These are phyloP conservation scores for Aureobasidium sp. DNA, from an alignment of 2,329 filamentous ascomycete species.

Conservation along the genomic window DNA sequence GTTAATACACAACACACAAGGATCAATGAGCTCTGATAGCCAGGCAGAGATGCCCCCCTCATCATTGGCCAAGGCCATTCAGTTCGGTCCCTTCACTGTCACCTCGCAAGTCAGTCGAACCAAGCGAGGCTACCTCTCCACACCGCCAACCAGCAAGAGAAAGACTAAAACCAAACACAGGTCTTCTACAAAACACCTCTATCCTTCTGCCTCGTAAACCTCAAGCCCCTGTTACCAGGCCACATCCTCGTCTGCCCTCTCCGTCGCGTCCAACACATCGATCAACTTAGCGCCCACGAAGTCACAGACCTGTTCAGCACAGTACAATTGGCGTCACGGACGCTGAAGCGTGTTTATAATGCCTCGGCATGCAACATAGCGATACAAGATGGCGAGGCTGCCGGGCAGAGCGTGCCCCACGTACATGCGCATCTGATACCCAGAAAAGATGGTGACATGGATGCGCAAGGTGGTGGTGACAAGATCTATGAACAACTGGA, in stretches of 20 bases:
- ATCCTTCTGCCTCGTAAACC: conserved; percentile 86
- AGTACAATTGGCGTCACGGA: conserved; percentile 72
- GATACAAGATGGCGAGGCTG: conserved; percentile 84
- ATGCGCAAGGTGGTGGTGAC: conserved; percentile 56
- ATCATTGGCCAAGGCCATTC: conserved; percentile 38
- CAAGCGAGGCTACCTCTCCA: conserved; percentile 17
- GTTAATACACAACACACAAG: background rate
- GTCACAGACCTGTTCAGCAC: conserved; percentile 81
- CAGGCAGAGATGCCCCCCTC: conserved; percentile 17
- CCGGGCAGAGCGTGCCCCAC: conserved; percentile 90
- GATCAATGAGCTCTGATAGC: background rate
- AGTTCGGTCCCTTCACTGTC: conserved; percentile 71
- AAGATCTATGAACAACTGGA: conserved; percentile 79
- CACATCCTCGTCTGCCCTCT: conserved; percentile 86
- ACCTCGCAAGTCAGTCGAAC: conserved; percentile 56
- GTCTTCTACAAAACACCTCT: conserved; percentile 78
- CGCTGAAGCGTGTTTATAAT: conserved; percentile 57
- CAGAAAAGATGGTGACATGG: conserved; percentile 52
- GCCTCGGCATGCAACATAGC: conserved; percentile 84
- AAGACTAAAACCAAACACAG: conserved; percentile 38
- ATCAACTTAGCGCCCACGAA: conserved; percentile 65
- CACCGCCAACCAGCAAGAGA: background rate
- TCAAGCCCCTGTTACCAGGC: conserved; percentile 87
- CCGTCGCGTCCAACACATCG: conserved; percentile 58
- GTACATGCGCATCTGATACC: conserved; percentile 92